Evolutionary conservation across 2,329 filamentous ascomycete genomes (phyloP), one percentile per base, ranked within the genome.

Genomic region (Albophoma yamanashiensis): DNA sequence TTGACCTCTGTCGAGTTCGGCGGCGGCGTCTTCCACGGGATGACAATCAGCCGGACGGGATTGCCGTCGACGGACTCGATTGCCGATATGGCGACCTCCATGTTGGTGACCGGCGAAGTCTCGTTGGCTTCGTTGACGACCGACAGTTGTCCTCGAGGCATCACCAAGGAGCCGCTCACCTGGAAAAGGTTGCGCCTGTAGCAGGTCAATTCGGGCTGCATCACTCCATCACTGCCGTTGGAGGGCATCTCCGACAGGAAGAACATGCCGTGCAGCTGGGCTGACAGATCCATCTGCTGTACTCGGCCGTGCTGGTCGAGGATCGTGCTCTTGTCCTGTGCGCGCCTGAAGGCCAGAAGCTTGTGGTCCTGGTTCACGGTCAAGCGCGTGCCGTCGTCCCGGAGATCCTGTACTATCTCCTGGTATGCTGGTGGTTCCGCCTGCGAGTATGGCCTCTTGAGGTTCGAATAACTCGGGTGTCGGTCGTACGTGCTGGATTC

Each of bases 161-260:
- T 82, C 47, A 91, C 91, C 61, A 96, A 84, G 6, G 88, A 92
- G 61, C 93, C 93, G 62, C 92, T 96, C 69, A 97, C 95, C 73
- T 97, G 93, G 74, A 97, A 97, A 56, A 97, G 79, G 70, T 97
- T 97, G 56, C 93, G 86, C 64, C 93, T 89, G 75, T 97, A 97
- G 80, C 93, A 97, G 3, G 93, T 97, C 71, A 97, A 75, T 75
- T 97, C 93, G 58, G 85, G 91, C 70, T 89, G 88, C 57, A 87
- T 76, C 55, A 81, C 71, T 61, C 82, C 83, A 64, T 88, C 84
- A 64, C 73, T 79, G 59, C 78, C 76, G 62, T 80, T 85, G 68
- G 87, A 82, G 1, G 88, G 87, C 76, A 89, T 89, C 71, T 93
- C 89, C 38, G 89, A 91, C 39, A 93, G 79, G 72, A 93, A 93